Evolutionary conservation across 345 rosid genomes (phyloP).

Genomic region (Triadica sebifera): DNA sequence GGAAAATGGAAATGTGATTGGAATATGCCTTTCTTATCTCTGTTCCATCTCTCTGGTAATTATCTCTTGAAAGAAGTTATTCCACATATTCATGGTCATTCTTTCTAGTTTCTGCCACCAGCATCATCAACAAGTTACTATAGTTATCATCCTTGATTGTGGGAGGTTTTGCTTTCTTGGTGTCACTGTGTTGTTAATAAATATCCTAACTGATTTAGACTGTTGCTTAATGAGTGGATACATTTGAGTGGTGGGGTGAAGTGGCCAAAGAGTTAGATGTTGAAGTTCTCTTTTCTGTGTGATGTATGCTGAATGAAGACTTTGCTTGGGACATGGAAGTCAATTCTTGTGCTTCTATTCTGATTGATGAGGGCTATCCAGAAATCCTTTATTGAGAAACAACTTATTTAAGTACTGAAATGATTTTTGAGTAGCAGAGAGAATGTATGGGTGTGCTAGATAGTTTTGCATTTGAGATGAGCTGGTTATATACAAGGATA

Average conservation of each 20-base stretch:
- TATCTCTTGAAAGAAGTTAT: background rate
- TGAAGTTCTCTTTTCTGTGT: background rate
- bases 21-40: background rate
- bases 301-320: background rate
- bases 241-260: background rate
- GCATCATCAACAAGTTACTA: background rate
- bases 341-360: background rate
- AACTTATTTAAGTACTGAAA: background rate
- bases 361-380: background rate
- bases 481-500: background rate
- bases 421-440: no score
- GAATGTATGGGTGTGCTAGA: background rate
- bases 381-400: background rate
- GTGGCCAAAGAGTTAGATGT: background rate
- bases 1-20: background rate
- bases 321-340: no score
- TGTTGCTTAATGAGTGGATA: no score
- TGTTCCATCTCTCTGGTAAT: background rate
- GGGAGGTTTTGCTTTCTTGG: background rate
- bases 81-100: background rate
- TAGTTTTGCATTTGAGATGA: background rate
- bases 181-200: background rate
- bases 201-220: no score
- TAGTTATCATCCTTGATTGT: background rate
- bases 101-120: background rate